A percentile compares a stretch with the other conserved stretches of the same genome.
phyloP scores from a whole-genome alignment of 2,329 filamentous ascomycete genomes.

The Cryphonectria japonica region DNA sequence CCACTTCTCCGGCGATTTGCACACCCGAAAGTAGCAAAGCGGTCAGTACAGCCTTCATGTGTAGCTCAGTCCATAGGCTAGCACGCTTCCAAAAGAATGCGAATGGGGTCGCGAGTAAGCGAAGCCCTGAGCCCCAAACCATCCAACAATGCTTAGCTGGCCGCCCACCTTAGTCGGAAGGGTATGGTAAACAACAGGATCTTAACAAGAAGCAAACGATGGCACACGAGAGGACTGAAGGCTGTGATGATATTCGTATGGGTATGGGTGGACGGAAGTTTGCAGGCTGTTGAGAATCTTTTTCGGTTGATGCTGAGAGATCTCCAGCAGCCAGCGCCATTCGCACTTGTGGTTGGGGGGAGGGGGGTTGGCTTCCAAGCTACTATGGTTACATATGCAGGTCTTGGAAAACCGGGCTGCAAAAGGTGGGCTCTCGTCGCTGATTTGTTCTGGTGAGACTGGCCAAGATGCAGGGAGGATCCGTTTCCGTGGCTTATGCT shows the following conservation, averaged over 20 bases:
- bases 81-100: too few species aligned
- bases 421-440: conserved; percentile 3
- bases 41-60: too few species aligned
- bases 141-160: too few species aligned
- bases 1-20: too few species aligned
- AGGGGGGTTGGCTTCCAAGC: background rate
- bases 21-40: too few species aligned
- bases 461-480: background rate
- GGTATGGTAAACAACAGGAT: too few species aligned
- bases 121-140: too few species aligned
- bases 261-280: background rate
- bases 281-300: background rate
- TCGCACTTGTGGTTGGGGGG: background rate
- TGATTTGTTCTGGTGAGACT: background rate
- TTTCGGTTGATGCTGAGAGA: background rate
- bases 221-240: background rate
- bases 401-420: background rate
- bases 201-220: too few species aligned
- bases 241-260: background rate
- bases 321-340: background rate
- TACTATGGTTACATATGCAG: conserved; percentile 11
- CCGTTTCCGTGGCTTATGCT: background rate
- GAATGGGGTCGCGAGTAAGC: too few species aligned
- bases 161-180: too few species aligned
- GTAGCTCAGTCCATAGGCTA: too few species aligned